Evolutionary conservation across 371 early-diverging fungal genomes (phyloP).

Genomic region (Massospora cicadina): DNA sequence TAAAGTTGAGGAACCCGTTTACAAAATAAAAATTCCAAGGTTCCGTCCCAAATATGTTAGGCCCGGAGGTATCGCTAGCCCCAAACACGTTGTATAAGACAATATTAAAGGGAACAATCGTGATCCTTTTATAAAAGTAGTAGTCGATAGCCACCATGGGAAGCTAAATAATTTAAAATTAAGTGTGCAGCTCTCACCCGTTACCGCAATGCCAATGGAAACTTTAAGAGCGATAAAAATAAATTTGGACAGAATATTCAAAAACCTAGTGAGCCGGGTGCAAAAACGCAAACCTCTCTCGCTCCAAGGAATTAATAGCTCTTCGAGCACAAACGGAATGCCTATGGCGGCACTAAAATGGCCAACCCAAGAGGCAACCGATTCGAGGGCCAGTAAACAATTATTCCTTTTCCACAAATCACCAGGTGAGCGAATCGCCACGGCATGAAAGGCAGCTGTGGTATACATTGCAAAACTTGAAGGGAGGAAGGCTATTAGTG

Average conservation of each 20-base stretch:
- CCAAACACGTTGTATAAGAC: conserved; percentile 81
- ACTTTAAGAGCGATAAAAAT: conserved; percentile 16
- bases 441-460: conserved; percentile 26
- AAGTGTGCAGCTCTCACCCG: background rate
- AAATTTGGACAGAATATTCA: background rate
- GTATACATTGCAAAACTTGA: conserved; percentile 84
- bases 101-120: conserved; percentile 66
- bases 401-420: background rate
- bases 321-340: conserved; percentile 60
- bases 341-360: conserved; percentile 67
- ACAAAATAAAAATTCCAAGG: conserved; percentile 80
- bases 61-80: conserved; percentile 37
- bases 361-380: conserved; percentile 72
- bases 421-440: background rate
- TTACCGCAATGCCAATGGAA: conserved; percentile 15
- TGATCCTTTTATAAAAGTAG: conserved; percentile 46
- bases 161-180: conserved; percentile 17
- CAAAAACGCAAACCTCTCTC: background rate
- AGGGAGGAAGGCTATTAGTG: conserved; percentile 57
- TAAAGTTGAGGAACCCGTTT: conserved; percentile 82
- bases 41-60: conserved; percentile 80
- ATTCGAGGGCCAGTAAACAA: conserved; percentile 33
- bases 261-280: background rate
- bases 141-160: conserved; percentile 51
- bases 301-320: conserved; percentile 24